Evolutionary conservation across 192 early-diverging fungal genomes (phyloP).

Genomic region (Entophlyctis helioformis): DNA sequence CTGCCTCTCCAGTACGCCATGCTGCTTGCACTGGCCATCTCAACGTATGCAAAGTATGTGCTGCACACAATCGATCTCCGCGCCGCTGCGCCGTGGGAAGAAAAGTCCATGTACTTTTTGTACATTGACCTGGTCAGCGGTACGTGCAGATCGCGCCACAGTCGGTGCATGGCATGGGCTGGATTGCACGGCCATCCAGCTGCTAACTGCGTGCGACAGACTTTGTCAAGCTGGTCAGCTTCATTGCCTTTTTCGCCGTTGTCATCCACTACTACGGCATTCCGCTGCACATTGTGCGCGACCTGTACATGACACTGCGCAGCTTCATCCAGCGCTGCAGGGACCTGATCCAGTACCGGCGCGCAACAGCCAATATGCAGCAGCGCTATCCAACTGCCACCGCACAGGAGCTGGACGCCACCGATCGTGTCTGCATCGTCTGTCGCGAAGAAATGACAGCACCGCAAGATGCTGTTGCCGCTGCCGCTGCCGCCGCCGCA

Average conservation of each 20-base stretch:
- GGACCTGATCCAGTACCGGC: slow-evolving; percentile 81
- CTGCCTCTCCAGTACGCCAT: slow-evolving; percentile 74
- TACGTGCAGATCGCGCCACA: slow-evolving; percentile 9
- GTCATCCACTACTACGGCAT: slow-evolving; percentile 74
- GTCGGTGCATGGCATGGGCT: not conserved
- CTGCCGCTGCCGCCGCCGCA: slow-evolving; percentile 3
- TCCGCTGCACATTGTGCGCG: slow-evolving; percentile 91
- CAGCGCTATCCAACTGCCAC: slow-evolving; percentile 89
- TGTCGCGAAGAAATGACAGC: slow-evolving; percentile 91
- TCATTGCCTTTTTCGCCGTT: slow-evolving; percentile 77
- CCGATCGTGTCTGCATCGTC: slow-evolving; percentile 76
- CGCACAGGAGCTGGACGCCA: slow-evolving; percentile 69
- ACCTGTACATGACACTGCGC: slow-evolving; percentile 86
- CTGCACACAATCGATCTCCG: slow-evolving; percentile 77
- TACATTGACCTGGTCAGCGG: slow-evolving; percentile 79
- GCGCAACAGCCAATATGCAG: slow-evolving; percentile 95
- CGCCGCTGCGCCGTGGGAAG: slow-evolving; percentile 76
- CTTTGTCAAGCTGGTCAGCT: slow-evolving; percentile 79
- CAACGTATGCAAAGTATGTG: slow-evolving; percentile 71
- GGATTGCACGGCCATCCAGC: too few relatives aligned
- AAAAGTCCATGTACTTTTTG: slow-evolving; percentile 84
- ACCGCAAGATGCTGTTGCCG: slow-evolving; percentile 7
- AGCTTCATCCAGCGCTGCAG: slow-evolving; percentile 84
- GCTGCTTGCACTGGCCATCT: slow-evolving; percentile 62
- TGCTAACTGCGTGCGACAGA: slow-evolving; percentile 44